These are phyloP conservation scores for Moesziomyces sp. DNA, from an alignment of 1,284 basidiomycete species.

Conservation along the genomic window DNA sequence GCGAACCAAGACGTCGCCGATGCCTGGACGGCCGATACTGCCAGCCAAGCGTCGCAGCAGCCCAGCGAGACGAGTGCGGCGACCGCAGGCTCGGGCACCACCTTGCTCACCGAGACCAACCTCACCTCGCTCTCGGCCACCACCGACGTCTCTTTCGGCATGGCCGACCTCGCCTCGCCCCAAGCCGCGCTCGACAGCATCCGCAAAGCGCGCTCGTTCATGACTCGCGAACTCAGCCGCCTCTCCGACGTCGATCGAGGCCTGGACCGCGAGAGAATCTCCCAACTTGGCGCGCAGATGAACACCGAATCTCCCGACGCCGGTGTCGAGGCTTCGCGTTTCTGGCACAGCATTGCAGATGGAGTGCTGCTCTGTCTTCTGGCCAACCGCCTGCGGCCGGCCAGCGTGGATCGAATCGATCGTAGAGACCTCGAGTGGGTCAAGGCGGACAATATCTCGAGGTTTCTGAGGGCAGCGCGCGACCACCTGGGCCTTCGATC, in stretches of 20 bases:
- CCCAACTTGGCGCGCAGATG: constrained; percentile 27
- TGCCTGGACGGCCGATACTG: constrained; percentile 7
- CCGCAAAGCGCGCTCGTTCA: constrained; percentile 48
- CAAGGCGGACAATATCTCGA: constrained; percentile 54
- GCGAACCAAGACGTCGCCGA: constrained; percentile 7
- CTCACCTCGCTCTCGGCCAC: constrained; percentile 16
- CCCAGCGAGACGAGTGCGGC: constrained; percentile 34
- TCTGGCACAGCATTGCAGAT: constrained; percentile 53
- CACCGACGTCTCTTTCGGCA: constrained; percentile 38
- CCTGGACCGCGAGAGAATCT: constrained; percentile 34
- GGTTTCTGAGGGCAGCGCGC: constrained; percentile 52
- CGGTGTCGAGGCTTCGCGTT: constrained; percentile 34
- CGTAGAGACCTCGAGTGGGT: constrained; percentile 53
- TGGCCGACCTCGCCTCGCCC: constrained; percentile 39
- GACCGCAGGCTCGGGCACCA: constrained; percentile 34
- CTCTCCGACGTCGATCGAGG: constrained; percentile 20
- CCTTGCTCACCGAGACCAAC: constrained; percentile 31
- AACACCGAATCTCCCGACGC: constrained; percentile 20
- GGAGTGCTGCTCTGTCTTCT: constrained; percentile 58
- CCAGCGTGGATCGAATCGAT: constrained; percentile 47
- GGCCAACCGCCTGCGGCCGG: constrained; percentile 43
- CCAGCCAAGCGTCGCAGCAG: constrained; percentile 19
- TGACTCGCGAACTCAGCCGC: constrained; percentile 41
- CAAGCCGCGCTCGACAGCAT: constrained; percentile 46
- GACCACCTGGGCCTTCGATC: constrained; percentile 54